Percentiles rank a stretch among this genome's conserved stretches.
phyloP scores from a whole-genome alignment of 2,329 filamentous ascomycete genomes.

The Fusarium sarcochroum region DNA sequence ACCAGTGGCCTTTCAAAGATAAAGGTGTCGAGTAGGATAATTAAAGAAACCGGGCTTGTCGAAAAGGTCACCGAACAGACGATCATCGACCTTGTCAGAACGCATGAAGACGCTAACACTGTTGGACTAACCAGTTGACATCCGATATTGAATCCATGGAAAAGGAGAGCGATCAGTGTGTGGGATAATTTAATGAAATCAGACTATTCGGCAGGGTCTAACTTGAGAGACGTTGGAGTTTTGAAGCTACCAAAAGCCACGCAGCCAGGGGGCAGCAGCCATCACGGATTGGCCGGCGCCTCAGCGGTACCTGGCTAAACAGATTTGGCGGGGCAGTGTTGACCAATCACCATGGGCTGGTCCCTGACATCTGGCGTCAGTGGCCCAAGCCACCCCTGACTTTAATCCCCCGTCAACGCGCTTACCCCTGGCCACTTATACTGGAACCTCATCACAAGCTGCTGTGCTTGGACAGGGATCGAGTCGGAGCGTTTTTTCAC shows the following conservation, averaged over 20 bases:
- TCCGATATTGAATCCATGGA: constrained; percentile 10
- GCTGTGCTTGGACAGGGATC: constrained; percentile 6
- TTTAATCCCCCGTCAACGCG: constrained; percentile 6
- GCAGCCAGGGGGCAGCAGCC: constrained; percentile 19
- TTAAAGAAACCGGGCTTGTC: too few relatives aligned
- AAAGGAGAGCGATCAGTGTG: constrained; percentile 27
- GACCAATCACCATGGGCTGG: constrained; percentile 42
- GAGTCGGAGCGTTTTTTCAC: constrained; percentile 2
- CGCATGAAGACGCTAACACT: background rate
- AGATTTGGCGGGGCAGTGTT: constrained; percentile 19
- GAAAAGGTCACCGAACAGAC: constrained; percentile 7
- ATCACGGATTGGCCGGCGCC: constrained; percentile 30
- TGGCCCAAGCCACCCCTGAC: constrained; percentile 31
- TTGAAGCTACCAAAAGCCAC: constrained; percentile 27
- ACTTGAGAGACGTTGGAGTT: constrained; percentile 24
- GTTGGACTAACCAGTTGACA: background rate
- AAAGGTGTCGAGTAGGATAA: too few relatives aligned
- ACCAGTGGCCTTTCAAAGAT: too few relatives aligned
- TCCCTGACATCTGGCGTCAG: constrained; percentile 46
- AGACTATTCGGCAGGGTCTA: constrained; percentile 13
- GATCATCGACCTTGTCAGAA: constrained; percentile 9
- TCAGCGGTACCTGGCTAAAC: constrained; percentile 49
- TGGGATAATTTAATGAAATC: constrained; percentile 40
- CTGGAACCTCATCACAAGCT: constrained; percentile 20
- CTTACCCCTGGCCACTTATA: constrained; percentile 26